Evolutionary conservation across 306 rosid species (phyloP), one percentile per base, ranked within the genome.

Genomic region (Cucumis hystrix): DNA sequence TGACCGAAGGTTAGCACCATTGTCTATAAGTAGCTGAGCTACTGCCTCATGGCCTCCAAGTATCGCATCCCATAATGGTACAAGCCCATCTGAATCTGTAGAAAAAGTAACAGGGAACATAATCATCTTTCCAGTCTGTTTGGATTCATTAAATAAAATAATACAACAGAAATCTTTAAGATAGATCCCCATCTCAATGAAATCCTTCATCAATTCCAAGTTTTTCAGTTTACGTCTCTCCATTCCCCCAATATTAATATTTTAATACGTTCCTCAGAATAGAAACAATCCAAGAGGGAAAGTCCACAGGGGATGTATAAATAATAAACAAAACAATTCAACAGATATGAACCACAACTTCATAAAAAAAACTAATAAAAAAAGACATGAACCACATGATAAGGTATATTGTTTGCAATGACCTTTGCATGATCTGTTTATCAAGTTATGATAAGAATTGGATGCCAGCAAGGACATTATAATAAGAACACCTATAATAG

Each of bases 11-110:
- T 78, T 86, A 3, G 92, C 97, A 0, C 97, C 97, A 81, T 86
- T 90, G 68, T 90, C 92, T 35, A 55, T 23, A 17, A 95, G 81
- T 18, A 88, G 9, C 82, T 90, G 89, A 59, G 45, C 72, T 51
- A 90, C 83, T 12, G 85, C 18, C 37, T 88, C 92, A 56, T 92
- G 93, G 33, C 86, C 90, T 1, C 87, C 91, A 28, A 40, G 78
- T 37, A 95, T 82, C 12, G 99, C 96, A 52, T 95, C 97, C 97
- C 97, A 95, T 7, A 95, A 62, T 56, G 99, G 88, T 52, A 91
- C 96, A 84, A 20, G 88, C 21, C 96, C 98, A 10, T 91, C 96
- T 0, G 88, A 79, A 82, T 95, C 99, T 95, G 90, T 43, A 37
- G 25, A 37, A 23, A 77, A 39, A 62, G 43, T 3, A 54, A 11